Conservation (phyloP, 768 basidiomycete genomes). For the Suillus paluster region DNA sequence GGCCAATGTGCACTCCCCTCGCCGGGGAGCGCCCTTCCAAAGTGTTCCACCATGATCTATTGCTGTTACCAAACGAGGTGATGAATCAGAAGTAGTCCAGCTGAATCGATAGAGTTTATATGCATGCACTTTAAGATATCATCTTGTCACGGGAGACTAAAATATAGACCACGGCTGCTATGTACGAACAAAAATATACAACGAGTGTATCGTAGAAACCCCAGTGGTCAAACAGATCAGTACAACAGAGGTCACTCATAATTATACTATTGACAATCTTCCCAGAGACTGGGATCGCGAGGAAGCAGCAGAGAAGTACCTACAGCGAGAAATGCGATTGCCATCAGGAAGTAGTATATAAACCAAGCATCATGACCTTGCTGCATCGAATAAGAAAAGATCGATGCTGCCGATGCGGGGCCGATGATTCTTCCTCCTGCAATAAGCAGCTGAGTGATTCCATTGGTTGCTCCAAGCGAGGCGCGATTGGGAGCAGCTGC, state of each 20-base stretch:
- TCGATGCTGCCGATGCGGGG: conserved; percentile 60
- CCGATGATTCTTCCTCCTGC: conserved; percentile 52
- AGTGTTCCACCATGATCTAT: too few relatives aligned
- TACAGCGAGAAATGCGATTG: conserved; percentile 19
- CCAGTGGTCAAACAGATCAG: too few relatives aligned
- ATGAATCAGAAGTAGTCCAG: too few relatives aligned
- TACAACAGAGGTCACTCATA: background rate
- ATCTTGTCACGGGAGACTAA: too few relatives aligned
- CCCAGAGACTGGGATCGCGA: conserved; percentile 14
- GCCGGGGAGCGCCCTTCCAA: too few relatives aligned
- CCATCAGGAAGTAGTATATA: conserved; percentile 29
- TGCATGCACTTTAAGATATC: too few relatives aligned
- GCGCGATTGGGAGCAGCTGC: conserved; percentile 63
- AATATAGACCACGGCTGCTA: too few relatives aligned
- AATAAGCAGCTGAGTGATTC: conserved; percentile 50
- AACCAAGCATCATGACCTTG: conserved; percentile 32
- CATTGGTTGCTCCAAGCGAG: conserved; percentile 73
- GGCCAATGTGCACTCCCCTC: too few relatives aligned
- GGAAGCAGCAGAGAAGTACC: conserved; percentile 30
- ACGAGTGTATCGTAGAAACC: too few relatives aligned
- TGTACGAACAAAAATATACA: too few relatives aligned
- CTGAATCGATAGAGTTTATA: too few relatives aligned
- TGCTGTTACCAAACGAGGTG: too few relatives aligned
- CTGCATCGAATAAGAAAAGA: conserved; percentile 69
- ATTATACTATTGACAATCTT: background rate